These are phyloP conservation scores for Erigeron philadelphicus DNA, from an alignment of 140 eudicot species.

Conservation along the genomic window DNA sequence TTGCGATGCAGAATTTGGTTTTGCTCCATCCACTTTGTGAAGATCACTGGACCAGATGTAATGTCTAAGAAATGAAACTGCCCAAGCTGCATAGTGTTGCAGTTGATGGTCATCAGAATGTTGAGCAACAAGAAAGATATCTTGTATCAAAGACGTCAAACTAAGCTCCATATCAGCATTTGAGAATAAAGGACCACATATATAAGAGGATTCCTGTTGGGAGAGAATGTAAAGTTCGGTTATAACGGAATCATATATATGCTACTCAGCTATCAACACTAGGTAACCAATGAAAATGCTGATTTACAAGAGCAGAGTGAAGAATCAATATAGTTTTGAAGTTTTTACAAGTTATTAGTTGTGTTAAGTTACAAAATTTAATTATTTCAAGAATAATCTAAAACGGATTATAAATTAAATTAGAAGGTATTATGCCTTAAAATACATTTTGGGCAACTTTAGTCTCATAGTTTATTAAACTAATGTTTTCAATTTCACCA, in stretches of 20 bases:
- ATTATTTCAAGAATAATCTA: no score
- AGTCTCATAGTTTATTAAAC: neutral
- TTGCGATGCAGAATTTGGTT: slow-evolving; percentile 44
- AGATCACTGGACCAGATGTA: slow-evolving; percentile 42
- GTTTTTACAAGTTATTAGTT: no score
- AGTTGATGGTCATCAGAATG: slow-evolving; percentile 60
- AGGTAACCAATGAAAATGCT: slow-evolving; percentile 10
- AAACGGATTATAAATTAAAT: neutral
- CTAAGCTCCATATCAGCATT: slow-evolving; percentile 53
- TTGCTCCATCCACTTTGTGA: slow-evolving; percentile 36
- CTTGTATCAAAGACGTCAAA: slow-evolving; percentile 56
- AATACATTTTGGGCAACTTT: slow-evolving; percentile 2
- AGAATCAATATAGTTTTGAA: neutral
- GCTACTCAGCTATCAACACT: slow-evolving; percentile 14
- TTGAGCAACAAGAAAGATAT: slow-evolving; percentile 84
- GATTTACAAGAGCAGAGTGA: neutral
- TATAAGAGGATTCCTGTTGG: slow-evolving; percentile 53
- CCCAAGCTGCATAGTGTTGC: slow-evolving; percentile 85
- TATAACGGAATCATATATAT: slow-evolving; percentile 1
- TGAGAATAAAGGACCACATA: slow-evolving; percentile 64
- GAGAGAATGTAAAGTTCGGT: slow-evolving; percentile 14
- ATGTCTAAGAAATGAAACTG: slow-evolving; percentile 79
- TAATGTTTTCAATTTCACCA: neutral
- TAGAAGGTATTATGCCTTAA: neutral
- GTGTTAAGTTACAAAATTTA: no score